Conservation (phyloP, 805 yeast genomes). For the Nematodospora valgi region DNA sequence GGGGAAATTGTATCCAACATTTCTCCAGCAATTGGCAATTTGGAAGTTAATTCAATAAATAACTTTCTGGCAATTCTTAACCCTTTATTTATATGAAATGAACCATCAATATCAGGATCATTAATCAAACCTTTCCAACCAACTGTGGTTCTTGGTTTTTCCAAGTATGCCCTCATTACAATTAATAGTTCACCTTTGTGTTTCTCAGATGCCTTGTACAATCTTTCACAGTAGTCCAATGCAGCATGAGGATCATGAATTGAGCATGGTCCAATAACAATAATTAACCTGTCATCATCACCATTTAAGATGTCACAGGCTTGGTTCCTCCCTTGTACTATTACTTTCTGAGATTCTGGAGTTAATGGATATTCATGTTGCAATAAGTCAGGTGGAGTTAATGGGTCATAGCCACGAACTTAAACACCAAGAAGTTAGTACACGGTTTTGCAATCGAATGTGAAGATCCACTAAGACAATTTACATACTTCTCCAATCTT, state of each 20-base stretch:
- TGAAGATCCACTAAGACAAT: background rate
- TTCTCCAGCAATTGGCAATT: conserved; percentile 92
- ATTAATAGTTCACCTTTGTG: conserved; percentile 74
- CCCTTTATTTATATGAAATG: conserved; percentile 94
- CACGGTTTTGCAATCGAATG: conserved; percentile 1
- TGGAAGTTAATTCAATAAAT: conserved; percentile 77
- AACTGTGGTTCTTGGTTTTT: conserved; percentile 97
- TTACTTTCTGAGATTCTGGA: conserved; percentile 54
- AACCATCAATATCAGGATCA: conserved; percentile 92
- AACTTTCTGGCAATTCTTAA: conserved; percentile 82
- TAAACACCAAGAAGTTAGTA: conserved; percentile 14
- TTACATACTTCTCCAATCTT: conserved; percentile 49
- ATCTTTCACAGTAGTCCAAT: conserved; percentile 73
- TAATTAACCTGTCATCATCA: conserved; percentile 79
- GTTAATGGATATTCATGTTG: conserved; percentile 81
- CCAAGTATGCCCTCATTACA: conserved; percentile 96
- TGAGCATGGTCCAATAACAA: conserved; percentile 96
- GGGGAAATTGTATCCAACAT: conserved; percentile 98
- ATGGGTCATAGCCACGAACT: conserved; percentile 84
- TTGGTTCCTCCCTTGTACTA: conserved; percentile 72
- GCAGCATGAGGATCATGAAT: conserved; percentile 94
- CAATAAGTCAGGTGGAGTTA: conserved; percentile 90
- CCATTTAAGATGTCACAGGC: conserved; percentile 74
- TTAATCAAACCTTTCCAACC: conserved; percentile 99
- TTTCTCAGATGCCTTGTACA: conserved; percentile 56